Evolutionary conservation across 257 asterid genomes (phyloP).

Genomic region (Asclepias syriaca): DNA sequence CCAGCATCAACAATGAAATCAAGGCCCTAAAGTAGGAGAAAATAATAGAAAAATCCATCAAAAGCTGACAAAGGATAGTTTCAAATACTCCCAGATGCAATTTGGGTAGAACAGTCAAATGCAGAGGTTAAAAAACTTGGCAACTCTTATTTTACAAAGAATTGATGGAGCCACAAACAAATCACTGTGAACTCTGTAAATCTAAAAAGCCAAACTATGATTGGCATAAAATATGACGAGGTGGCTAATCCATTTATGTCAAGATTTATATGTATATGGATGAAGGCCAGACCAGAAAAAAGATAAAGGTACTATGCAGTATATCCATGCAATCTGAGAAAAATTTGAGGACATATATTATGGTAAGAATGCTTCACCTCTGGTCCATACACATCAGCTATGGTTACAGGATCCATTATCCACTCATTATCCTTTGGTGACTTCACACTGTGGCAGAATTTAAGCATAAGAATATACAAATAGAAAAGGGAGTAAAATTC

Average conservation of each 20-base stretch:
- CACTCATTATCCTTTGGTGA: slow-evolving; percentile 72
- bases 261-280: not conserved
- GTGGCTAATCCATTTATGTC: not conserved
- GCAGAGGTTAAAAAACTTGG: not conserved
- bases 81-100: not conserved
- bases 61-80: no score
- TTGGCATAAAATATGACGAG: not conserved
- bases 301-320: not conserved
- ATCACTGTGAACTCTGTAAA: not conserved
- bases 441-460: slow-evolving; percentile 48
- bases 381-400: slow-evolving; percentile 82
- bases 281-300: not conserved
- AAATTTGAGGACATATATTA: not conserved
- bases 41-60: slow-evolving; percentile 4
- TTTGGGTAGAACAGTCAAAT: not conserved
- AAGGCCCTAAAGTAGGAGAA: slow-evolving; percentile 55
- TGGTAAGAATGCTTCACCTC: slow-evolving; percentile 44
- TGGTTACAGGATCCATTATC: slow-evolving; percentile 86
- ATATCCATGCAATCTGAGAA: not conserved
- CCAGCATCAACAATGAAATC: slow-evolving; percentile 91
- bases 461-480: slow-evolving; percentile 21
- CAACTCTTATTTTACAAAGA: not conserved
- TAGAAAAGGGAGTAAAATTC: not conserved
- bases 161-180: not conserved
- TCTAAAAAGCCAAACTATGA: not conserved